Percentiles rank a stretch among this genome's conserved stretches.
These are phyloP conservation scores for Colletotrichum lini DNA, from an alignment of 2,329 filamentous ascomycete species.

Conservation along the genomic window DNA sequence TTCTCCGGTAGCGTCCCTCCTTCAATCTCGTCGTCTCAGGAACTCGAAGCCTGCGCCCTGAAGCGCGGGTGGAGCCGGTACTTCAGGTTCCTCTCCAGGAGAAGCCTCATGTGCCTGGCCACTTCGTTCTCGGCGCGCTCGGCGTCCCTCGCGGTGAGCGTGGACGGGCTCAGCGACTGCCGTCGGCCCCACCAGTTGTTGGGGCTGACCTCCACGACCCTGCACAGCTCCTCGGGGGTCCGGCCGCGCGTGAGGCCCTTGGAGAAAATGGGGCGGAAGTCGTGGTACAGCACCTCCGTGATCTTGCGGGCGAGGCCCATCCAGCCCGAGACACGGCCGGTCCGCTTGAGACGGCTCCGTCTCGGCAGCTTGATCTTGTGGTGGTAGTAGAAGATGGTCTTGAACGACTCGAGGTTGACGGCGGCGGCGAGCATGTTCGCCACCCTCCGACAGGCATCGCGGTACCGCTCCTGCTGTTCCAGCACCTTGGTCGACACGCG, in stretches of 20 bases:
- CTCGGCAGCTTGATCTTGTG: background rate
- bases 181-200: slow-evolving; percentile 7
- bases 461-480: background rate
- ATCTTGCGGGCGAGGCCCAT: background rate
- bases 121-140: background rate
- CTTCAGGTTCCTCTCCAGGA: slow-evolving; percentile 12
- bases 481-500: background rate
- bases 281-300: slow-evolving; percentile 3
- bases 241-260: background rate
- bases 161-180: background rate
- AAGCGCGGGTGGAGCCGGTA: background rate
- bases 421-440: background rate
- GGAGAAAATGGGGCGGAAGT: slow-evolving; percentile 3
- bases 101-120: background rate
- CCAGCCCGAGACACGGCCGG: background rate
- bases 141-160: slow-evolving; percentile 2
- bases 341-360: background rate
- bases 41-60: background rate
- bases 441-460: background rate
- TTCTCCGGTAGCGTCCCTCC: too few species aligned
- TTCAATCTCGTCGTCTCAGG: background rate
- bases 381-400: background rate
- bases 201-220: background rate
- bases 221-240: background rate
- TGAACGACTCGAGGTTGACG: background rate